These are phyloP conservation scores for Moesziomyces globuligerus DNA, from an alignment of 1,284 basidiomycete genomes.

Conservation along the genomic window DNA sequence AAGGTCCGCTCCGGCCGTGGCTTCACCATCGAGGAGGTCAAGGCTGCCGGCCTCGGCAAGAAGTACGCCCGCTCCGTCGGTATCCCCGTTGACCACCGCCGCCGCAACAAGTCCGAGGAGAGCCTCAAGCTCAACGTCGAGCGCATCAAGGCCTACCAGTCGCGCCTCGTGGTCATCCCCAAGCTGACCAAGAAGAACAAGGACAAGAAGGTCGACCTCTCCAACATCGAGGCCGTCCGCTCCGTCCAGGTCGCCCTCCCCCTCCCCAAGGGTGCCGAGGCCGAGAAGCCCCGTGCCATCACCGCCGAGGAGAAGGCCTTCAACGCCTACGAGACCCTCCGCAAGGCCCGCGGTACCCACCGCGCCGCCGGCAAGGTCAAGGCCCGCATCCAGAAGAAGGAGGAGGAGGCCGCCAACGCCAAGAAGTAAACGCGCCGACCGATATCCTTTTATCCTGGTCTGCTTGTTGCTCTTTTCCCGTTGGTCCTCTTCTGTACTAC, in stretches of 20 bases:
- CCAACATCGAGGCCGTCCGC: constrained; percentile 82
- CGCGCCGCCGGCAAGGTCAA: constrained; percentile 90
- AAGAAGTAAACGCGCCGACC: constrained; percentile 77
- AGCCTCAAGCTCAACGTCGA: constrained; percentile 95
- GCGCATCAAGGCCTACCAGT: constrained; percentile 92
- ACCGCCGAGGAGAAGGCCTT: constrained; percentile 89
- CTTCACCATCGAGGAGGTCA: constrained; percentile 94
- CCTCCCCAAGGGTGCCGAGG: constrained; percentile 75
- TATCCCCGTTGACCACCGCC: constrained; percentile 95
- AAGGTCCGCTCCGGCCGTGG: constrained; percentile 97
- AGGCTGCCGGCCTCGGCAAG: constrained; percentile 92
- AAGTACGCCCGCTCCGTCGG: constrained; percentile 94
- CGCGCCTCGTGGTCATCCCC: constrained; percentile 84
- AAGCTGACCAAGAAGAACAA: constrained; percentile 81
- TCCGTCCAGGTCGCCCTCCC: constrained; percentile 68
- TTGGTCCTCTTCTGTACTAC: constrained; percentile 15
- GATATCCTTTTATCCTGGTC: not conserved
- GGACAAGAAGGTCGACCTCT: constrained; percentile 82
- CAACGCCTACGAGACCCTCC: constrained; percentile 83
- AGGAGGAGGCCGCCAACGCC: constrained; percentile 90
- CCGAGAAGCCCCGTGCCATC: constrained; percentile 91
- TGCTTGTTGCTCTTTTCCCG: constrained; percentile 4
- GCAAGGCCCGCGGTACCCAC: constrained; percentile 82
- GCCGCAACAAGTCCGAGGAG: constrained; percentile 97
- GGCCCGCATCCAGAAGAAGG: constrained; percentile 74